These are phyloP conservation scores for Russula sp. DNA, from an alignment of 768 basidiomycete genomes.

Conservation along the genomic window DNA sequence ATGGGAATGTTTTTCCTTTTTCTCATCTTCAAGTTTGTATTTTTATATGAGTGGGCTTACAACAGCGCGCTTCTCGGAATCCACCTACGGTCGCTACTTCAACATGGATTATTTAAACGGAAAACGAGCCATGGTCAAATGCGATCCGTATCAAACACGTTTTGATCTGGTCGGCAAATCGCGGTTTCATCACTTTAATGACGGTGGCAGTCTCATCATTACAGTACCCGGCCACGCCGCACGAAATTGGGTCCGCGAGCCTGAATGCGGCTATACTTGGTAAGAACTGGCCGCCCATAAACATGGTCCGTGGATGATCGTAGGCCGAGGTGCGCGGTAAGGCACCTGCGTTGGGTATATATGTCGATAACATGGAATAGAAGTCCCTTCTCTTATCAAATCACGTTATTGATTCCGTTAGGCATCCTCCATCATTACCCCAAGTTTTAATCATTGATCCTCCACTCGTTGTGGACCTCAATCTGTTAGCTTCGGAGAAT, in stretches of 20 bases:
- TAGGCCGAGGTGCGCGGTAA: conserved; percentile 8
- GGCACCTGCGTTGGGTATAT: not conserved
- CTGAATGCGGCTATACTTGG: not conserved
- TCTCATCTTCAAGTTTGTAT: too few relatives aligned
- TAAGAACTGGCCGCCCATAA: conserved; percentile 3
- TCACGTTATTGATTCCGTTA: conserved; percentile 1
- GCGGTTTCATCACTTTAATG: conserved; percentile 4
- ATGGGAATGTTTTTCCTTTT: too few relatives aligned
- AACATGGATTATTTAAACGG: not conserved
- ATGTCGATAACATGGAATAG: not conserved
- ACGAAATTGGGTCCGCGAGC: not conserved
- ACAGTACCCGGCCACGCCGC: not conserved
- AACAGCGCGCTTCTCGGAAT: too few relatives aligned
- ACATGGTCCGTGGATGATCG: conserved; percentile 4
- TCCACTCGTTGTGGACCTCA: not conserved
- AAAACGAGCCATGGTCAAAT: not conserved
- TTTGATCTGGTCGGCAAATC: conserved; percentile 11
- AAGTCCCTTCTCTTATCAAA: not conserved
- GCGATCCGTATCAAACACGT: not conserved
- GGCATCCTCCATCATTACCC: not conserved
- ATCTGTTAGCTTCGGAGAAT: not conserved
- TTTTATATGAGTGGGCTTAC: too few relatives aligned
- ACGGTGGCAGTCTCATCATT: conserved; percentile 1
- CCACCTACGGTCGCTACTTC: too few relatives aligned
- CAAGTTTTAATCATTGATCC: not conserved